Base-by-base conservation (phyloP, 2,329 filamentous ascomycete genomes). In the Fusarium protoensiforme region DNA sequence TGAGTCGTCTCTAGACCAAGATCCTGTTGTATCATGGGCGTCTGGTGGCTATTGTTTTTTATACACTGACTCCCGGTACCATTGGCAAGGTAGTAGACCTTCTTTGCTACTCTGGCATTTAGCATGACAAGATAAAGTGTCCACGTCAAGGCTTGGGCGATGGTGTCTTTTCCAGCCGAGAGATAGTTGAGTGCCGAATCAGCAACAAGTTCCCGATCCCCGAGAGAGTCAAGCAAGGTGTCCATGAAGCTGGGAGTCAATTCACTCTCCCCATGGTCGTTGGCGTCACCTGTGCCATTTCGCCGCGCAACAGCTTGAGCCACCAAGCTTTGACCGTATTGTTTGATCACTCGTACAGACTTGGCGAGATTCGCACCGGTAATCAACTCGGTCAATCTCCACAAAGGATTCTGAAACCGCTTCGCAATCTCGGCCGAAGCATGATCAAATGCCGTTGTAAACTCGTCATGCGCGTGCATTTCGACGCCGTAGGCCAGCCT, bases 181-280 rank as follows among this genome's bases (percentile, higher is more conserved):
- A 92, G 86, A 75, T 90, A 92, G 75, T 91, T 92, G 22, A 92
- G 81, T 1, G 90, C 90, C 4, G 90, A 87, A 77, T 92, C 90
- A 7, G 89, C 88, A 11, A 91, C 89, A 13, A 63, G 80, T 35
- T 85, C 78, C 33, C 86, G 13, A 10, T 24, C 14, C 2, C 43
- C 43, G 22, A 48, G 43, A 27, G 7, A 27, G 24, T 48, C 43
- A 48, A 48, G 22, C 24, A 48, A 48, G 22, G 24, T 27, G 22
- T 48, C 24, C 9, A 48, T 48, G 3, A 48, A 48, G 22, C 5
- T 18, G 10, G 38, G n/a, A 7, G 38, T 5, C n/a, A n/a, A 10
- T 5, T 39, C 13, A 5, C n/a, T 20, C 18, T n/a, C 38, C n/a
- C 13, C 10, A 11, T 16, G 22, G 2, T 18, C 22, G 22, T 1